phyloP scores from a whole-genome alignment of 2,329 filamentous ascomycete species.

The Trichothecium sympodiale region DNA sequence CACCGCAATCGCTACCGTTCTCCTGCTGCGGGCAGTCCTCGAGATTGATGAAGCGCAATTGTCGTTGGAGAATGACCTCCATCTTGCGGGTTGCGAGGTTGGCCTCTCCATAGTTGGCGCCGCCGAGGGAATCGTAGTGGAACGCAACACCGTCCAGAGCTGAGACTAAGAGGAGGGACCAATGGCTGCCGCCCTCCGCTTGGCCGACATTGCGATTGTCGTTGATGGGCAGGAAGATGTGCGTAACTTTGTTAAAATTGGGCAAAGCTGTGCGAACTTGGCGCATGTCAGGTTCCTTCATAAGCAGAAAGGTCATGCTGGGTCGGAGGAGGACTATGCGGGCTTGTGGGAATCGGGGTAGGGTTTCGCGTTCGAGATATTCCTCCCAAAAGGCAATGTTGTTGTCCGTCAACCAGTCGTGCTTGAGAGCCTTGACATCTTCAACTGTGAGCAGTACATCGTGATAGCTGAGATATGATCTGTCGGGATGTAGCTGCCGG shows the following conservation, averaged over 20 bases:
- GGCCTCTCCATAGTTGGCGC: slow-evolving; percentile 66
- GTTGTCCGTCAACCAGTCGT: slow-evolving; percentile 96
- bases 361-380: slow-evolving; percentile 82
- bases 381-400: slow-evolving; percentile 98
- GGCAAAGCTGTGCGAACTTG: slow-evolving; percentile 60
- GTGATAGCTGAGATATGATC: slow-evolving; percentile 28
- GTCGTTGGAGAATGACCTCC: slow-evolving; percentile 52
- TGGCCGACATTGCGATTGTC: slow-evolving; percentile 66
- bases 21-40: slow-evolving; percentile 82
- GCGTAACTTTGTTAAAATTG: slow-evolving; percentile 68
- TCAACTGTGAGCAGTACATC: slow-evolving; percentile 59
- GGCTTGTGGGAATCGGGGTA: slow-evolving; percentile 68
- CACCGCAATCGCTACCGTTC: slow-evolving; percentile 87
- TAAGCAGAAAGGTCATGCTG: slow-evolving; percentile 84
- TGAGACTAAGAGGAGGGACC: slow-evolving; percentile 85
- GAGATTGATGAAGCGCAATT: slow-evolving; percentile 67
- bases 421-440: slow-evolving; percentile 77
- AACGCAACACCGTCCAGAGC: slow-evolving; percentile 85
- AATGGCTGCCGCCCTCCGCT: slow-evolving; percentile 87
- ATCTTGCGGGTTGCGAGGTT: slow-evolving; percentile 59
- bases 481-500: slow-evolving; percentile 35
- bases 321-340: slow-evolving; percentile 86
- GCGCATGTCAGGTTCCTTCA: slow-evolving; percentile 54
- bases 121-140: slow-evolving; percentile 84
- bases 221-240: slow-evolving; percentile 94